These are phyloP conservation scores for Tetragonia tetragonoides DNA, from an alignment of 148 eudicot genomes.

Conservation along the genomic window DNA sequence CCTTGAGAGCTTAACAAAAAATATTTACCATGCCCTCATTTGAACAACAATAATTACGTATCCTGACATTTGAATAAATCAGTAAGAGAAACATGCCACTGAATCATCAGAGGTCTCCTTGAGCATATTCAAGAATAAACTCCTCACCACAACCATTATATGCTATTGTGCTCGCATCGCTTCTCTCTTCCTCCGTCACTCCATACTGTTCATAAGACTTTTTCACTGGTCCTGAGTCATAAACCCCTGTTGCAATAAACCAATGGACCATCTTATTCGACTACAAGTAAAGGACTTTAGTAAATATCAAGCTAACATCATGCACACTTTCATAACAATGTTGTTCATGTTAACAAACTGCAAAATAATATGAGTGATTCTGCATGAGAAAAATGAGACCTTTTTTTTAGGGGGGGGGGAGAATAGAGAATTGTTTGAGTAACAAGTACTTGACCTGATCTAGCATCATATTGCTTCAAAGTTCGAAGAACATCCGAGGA, in stretches of 20 bases:
- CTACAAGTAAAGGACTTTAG: constrained; percentile 8
- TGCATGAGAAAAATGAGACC: not conserved
- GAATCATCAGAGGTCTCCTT: not conserved
- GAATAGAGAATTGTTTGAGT: not conserved
- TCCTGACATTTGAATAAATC: constrained; percentile 46
- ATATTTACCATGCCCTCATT: too few species aligned
- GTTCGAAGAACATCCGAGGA: constrained; percentile 3
- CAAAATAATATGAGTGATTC: too few species aligned
- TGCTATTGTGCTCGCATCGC: constrained; percentile 97
- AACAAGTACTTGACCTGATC: not conserved
- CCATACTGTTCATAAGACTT: constrained; percentile 91
- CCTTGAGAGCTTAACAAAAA: too few species aligned
- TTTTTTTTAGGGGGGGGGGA: not conserved
- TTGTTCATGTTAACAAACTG: not conserved
- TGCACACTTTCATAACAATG: constrained; percentile 1
- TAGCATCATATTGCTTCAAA: not conserved
- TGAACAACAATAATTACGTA: too few species aligned
- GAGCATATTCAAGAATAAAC: constrained; percentile 14
- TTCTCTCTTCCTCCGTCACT: constrained; percentile 69
- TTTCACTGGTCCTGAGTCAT: constrained; percentile 52
- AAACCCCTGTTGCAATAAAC: constrained; percentile 55
- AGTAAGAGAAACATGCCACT: constrained; percentile 24
- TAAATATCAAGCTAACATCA: constrained; percentile 16
- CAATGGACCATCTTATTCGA: constrained; percentile 33
- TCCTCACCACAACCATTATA: constrained; percentile 88